A percentile compares a stretch with the other conserved stretches of the same genome.
phyloP scores from a whole-genome alignment of 2,329 filamentous ascomycete species.

The Fusarium xyrophilum region DNA sequence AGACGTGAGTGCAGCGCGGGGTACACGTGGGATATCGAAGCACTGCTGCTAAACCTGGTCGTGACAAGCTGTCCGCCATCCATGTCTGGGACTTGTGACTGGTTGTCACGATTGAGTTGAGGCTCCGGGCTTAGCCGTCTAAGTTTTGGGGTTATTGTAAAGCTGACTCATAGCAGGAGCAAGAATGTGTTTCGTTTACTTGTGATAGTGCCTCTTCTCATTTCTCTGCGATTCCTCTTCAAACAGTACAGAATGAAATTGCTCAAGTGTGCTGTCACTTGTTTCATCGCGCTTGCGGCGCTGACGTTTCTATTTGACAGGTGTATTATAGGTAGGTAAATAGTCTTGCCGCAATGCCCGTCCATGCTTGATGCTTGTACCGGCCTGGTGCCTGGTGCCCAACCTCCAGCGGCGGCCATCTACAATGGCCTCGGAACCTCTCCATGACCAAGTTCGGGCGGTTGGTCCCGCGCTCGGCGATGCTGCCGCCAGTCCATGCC shows the following conservation, averaged over 20 bases:
- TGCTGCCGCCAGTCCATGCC: conserved; percentile 12
- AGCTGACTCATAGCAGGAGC: conserved; percentile 22
- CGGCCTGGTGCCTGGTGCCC: conserved; percentile 36
- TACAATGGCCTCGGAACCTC: not conserved
- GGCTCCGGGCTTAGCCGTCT: conserved; percentile 13
- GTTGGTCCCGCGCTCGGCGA: conserved; percentile 15
- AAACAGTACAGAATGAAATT: not conserved
- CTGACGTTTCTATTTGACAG: conserved; percentile 3
- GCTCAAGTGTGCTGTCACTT: conserved; percentile 1
- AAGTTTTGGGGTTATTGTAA: conserved; percentile 2
- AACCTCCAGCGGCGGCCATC: conserved; percentile 21
- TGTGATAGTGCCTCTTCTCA: not conserved
- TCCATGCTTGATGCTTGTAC: conserved; percentile 28
- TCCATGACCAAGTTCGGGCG: not conserved
- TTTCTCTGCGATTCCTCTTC: not conserved
- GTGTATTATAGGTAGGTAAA: not conserved
- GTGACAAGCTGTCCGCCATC: conserved; percentile 15
- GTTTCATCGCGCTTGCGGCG: conserved; percentile 8
- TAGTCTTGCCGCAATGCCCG: conserved; percentile 19
- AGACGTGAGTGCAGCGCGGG: conserved; percentile 30
- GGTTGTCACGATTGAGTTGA: conserved; percentile 14
- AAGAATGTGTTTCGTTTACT: not conserved
- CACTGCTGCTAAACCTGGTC: conserved; percentile 9
- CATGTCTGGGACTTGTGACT: conserved; percentile 14
- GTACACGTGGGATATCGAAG: conserved; percentile 33